Conservation (phyloP, 352 stramenopile species). For the Halophytophthora batemanensis region DNA sequence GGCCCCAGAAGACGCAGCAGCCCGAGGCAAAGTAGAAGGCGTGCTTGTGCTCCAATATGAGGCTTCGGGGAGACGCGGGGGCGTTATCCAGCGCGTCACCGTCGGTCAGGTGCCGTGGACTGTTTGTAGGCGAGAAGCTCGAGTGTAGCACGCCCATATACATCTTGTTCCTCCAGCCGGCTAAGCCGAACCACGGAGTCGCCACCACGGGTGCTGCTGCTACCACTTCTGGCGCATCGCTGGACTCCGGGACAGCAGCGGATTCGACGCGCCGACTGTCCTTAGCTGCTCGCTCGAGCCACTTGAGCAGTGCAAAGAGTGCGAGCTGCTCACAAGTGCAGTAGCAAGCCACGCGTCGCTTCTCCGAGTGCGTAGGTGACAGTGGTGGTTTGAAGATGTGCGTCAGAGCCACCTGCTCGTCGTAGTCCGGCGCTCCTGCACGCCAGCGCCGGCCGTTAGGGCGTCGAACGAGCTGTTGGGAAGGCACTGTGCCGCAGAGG, state of each 20-base stretch:
- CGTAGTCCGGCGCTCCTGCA: constrained; percentile 31
- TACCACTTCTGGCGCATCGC: background rate
- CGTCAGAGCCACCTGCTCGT: constrained; percentile 33
- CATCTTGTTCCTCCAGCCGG: constrained; percentile 61
- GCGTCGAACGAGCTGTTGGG: constrained; percentile 12
- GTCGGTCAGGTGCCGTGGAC: background rate
- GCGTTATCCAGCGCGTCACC: constrained; percentile 12
- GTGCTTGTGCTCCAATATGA: constrained; percentile 46
- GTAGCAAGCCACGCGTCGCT: constrained; percentile 57
- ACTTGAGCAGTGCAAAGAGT: constrained; percentile 74
- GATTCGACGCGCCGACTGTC: constrained; percentile 18
- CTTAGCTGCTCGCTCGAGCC: constrained; percentile 37
- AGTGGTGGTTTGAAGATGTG: constrained; percentile 32
- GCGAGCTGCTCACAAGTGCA: constrained; percentile 69
- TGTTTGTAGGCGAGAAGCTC: constrained; percentile 17
- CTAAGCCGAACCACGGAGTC: constrained; percentile 1
- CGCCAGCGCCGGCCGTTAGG: constrained; percentile 29
- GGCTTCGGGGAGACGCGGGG: constrained; percentile 4
- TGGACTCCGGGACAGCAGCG: background rate
- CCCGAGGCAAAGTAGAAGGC: constrained; percentile 78
- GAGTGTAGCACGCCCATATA: constrained; percentile 73
- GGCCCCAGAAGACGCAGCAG: constrained; percentile 69
- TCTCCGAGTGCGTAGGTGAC: constrained; percentile 30
- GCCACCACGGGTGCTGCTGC: constrained; percentile 1
- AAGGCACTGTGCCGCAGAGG: constrained; percentile 10